Base-by-base conservation (phyloP, 2,329 filamentous ascomycete species). In the Aspergillus sp. region DNA sequence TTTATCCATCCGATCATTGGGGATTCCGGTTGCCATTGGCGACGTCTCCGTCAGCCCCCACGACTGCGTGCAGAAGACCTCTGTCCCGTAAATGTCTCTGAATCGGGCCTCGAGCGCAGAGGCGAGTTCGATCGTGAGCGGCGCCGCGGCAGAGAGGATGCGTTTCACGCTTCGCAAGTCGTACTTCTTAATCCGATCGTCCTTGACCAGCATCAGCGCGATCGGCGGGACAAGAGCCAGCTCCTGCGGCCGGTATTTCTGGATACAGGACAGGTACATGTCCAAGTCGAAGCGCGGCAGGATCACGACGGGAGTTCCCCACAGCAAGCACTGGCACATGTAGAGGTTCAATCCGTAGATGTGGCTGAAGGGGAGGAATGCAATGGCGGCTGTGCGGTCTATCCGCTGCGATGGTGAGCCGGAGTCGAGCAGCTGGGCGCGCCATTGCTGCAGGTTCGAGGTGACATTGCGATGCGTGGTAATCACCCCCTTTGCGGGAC, bases 41-140 rank as follows among this genome's bases (percentile, higher is more conserved):
- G 52, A 54, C 6, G 52, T 54, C 52, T 54, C 52, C 3, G 52
- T 54, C 4, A 54, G 43, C 3, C 52, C 52, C 52, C 52, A 54
- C n/a, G n/a, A n/a, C n/a, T n/a, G n/a, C n/a, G n/a, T n/a, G n/a
- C n/a, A n/a, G n/a, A n/a, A n/a, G n/a, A n/a, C n/a, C n/a, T n/a
- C n/a, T n/a, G n/a, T n/a, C n/a, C n/a, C n/a, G n/a, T n/a, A n/a
- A n/a, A n/a, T n/a, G n/a, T n/a, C n/a, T n/a, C n/a, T n/a, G n/a
- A n/a, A n/a, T n/a, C n/a, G n/a, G n/a, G n/a, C n/a, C n/a, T n/a
- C n/a, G n/a, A n/a, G n/a, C n/a, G n/a, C n/a, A n/a, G n/a, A n/a
- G n/a, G n/a, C n/a, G n/a, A n/a, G n/a, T n/a, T n/a, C n/a, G n/a
- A n/a, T n/a, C n/a, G n/a, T n/a, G n/a, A n/a, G n/a, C n/a, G n/a